Base-by-base conservation (phyloP, 345 rosid species). In the Theobroma cacao region DNA sequence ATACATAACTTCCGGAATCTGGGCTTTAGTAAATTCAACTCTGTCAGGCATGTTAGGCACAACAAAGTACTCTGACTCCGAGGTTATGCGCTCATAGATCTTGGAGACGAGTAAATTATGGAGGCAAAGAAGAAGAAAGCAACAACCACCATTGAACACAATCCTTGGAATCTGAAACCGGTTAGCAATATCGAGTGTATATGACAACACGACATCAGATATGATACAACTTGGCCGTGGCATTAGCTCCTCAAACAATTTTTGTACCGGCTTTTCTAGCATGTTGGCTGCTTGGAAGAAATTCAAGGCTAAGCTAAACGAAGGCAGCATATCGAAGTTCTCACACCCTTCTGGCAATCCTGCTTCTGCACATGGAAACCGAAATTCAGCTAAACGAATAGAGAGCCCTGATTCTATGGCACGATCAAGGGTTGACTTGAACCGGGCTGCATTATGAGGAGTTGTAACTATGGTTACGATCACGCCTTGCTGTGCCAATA, bases 391-490 rank as follows among this genome's bases (percentile, higher is more conserved):
- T 26, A 86, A 5, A 61, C 72, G 79, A 18, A 86, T 68, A 1
- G 50, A 33, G 18, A 75, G 84, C 63, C 83, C 82, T 4, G 85
- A 77, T 3, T 58, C 26, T 1, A 58, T 18, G 76, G 81, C 83
- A 2, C 79, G 81, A 15, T 17, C 60, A 4, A 85, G 36, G 0
- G 34, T 70, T 34, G 41, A 28, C 47, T 59, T 74, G 76, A 86
- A 76, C 7, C 81, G 76, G 43, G 66, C 62, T 61, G 82, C 84
- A 45, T 86, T 82, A 24, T 14, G 66, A 20, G 87, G 84, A 11
- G 90, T 89, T 0, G 93, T 87, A 71, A 91, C 73, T 59, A 89
- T 81, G 22, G 88, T 88, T 36, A 88, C 47, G 1, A 60, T 80
- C 56, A 86, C 83, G 9, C 88, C 85, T 0, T 77, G 87, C 43